A percentile compares a stretch with the other conserved stretches of the same genome.
These are phyloP conservation scores for Serendipita sp. DNA, from an alignment of 1,284 basidiomycete species.

Conservation along the genomic window DNA sequence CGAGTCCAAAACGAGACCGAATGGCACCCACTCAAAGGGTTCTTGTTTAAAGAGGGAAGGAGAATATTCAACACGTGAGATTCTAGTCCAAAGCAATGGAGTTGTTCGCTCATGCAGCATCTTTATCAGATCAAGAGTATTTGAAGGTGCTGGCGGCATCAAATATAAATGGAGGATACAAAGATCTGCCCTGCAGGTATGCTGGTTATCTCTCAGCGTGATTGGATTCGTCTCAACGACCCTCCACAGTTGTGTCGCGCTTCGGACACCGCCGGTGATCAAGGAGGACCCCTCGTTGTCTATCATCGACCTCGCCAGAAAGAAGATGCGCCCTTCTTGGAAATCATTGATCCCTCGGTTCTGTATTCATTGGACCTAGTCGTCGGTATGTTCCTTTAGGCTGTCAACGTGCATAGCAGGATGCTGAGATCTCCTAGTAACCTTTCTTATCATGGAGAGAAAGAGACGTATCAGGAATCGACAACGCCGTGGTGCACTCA, in stretches of 20 bases:
- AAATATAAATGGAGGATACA: background rate
- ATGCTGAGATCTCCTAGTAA: background rate
- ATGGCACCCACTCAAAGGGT: background rate
- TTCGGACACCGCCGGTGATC: background rate
- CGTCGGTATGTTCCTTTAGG: background rate
- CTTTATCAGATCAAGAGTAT: background rate
- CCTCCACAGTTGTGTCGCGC: background rate
- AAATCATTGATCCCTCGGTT: background rate
- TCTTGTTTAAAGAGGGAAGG: background rate
- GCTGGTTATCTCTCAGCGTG: background rate
- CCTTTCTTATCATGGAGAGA: background rate
- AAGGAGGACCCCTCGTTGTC: background rate
- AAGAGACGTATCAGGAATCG: background rate
- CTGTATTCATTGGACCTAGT: background rate
- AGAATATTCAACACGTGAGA: background rate
- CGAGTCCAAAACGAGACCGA: background rate
- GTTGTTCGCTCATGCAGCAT: background rate
- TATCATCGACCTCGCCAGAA: background rate
- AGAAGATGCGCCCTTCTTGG: background rate
- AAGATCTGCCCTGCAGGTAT: background rate
- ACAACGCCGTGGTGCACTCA: background rate
- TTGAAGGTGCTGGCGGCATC: background rate
- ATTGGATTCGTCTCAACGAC: background rate
- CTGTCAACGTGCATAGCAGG: background rate
- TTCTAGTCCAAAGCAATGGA: background rate